Evolutionary conservation across 2,329 filamentous ascomycete species (phyloP).

Genomic region (Akanthomyces lecanii): DNA sequence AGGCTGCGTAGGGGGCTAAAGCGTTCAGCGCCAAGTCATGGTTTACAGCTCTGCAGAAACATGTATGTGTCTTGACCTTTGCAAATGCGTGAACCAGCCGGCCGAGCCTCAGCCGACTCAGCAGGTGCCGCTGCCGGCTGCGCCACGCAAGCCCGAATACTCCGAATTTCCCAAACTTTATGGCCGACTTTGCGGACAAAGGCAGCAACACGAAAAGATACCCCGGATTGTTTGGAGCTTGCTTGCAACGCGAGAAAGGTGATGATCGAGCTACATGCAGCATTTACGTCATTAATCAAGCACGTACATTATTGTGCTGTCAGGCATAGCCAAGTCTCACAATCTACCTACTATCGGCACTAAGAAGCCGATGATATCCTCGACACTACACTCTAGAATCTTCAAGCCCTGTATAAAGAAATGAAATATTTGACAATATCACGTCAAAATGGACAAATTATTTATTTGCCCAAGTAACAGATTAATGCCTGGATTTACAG

Average conservation of each 20-base stretch:
- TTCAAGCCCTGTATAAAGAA: background rate
- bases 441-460: background rate
- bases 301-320: background rate
- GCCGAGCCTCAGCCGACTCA: background rate
- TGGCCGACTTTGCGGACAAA: background rate
- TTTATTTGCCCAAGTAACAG: too few species aligned
- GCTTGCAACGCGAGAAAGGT: background rate
- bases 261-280: background rate
- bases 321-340: background rate
- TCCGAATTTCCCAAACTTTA: constrained; percentile 10
- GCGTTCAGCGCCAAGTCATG: background rate
- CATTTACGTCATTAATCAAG: background rate
- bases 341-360: background rate
- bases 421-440: background rate
- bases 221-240: background rate
- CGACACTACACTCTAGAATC: background rate
- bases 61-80: background rate
- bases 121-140: background rate
- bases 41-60: background rate
- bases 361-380: background rate
- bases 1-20: background rate
- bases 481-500: background rate
- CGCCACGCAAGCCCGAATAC: background rate
- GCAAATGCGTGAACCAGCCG: too few species aligned
- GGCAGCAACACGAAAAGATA: background rate